Base-by-base conservation (phyloP, 2,329 filamentous ascomycete species). In the Decorospora gaudefroyi region DNA sequence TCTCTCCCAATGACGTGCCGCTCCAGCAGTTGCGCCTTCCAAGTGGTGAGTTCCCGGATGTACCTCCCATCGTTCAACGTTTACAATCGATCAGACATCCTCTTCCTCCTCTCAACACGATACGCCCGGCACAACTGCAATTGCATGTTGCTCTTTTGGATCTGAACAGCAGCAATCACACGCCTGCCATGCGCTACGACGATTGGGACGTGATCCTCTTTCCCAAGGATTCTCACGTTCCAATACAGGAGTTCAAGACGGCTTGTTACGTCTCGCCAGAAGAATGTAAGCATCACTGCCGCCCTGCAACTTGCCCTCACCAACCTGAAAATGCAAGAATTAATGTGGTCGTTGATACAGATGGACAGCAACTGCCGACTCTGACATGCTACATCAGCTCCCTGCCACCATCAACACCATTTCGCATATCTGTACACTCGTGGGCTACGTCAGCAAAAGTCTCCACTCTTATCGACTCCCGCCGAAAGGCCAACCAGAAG, bases 181-280 rank as follows among this genome's bases (percentile, higher is more conserved):
- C 45, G 46, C 50, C 59, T 69, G 77, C 59, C 51, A 95, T 95
- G 90, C 84, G 89, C 46, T 95, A 87, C 76, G 81, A 89, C 58
- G 84, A 89, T 62, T 95, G 89, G 90, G 90, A 95, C 62, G 80
- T 93, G 42, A 81, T 95, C 29, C 76, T 95, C 49, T 95, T 95
- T 66, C 85, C 88, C 0, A 60, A 52, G 43, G 78, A 80, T 49
- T 83, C 78, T 57, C 84, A 83, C 58, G 73, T 86, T 9, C 90
- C 90, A 1, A 71, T 91, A 42, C 87, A 88, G 68, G 90, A 95
- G 70, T 95, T 93, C 77, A 85, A 84, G 63, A 88, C 88, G 6
- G 78, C 82, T 49, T 95, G 88, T 67, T 86, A 87, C 65, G 82
- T 86, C 21, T 79, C 84, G 23, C 72, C 72, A 44, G 79, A 81